Base-by-base conservation (phyloP, 345 rosid genomes). In the Cardiospermum halicacabum region DNA sequence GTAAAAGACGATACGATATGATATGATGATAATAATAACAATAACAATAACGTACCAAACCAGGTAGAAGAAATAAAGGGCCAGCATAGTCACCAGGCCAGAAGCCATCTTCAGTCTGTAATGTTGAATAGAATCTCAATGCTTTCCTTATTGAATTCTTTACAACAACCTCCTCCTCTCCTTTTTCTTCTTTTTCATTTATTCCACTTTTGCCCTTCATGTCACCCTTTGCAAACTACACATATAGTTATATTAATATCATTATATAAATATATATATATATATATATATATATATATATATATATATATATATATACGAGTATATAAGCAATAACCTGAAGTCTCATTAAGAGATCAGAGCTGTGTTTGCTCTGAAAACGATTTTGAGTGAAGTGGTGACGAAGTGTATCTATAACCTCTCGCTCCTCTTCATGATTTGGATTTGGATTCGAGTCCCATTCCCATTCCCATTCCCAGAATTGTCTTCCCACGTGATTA, bases 41-140 rank as follows among this genome's bases (percentile, higher is more conserved):
- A n/a, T n/a, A n/a, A n/a, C n/a, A n/a, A n/a, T n/a, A 11, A 39
- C 27, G 8, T 75, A 82, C 96, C 89, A 89, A 51, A 47, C 74
- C 79, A 11, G 96, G 92, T 4, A 86, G 61, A 56, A 89, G 92
- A 64, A 89, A 89, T 48, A 89, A 53, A 66, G 96, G 92, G 7
- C 92, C 96, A n/a, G 86, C 96, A 53, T 83, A 89, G 56, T 89
- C 96, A 45, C 79, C 84, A 11, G 96, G 89, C 96, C 91, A 85
- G 62, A 87, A 87, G 0, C 96, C 96, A 78, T 84, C 88, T 13
- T 82, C 73, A 2, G 78, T 27, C 67, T 85, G 96, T 24, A 87
- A 63, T 32, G 69, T 76, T 31, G 87, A 81, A 75, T 81, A 80
- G 74, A 76, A 87, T 42, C 77, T 75, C 53, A 89, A 30, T 13